Evolutionary conservation across 179 eudicot genomes (phyloP).

Genomic region (Actinidia chinensis): DNA sequence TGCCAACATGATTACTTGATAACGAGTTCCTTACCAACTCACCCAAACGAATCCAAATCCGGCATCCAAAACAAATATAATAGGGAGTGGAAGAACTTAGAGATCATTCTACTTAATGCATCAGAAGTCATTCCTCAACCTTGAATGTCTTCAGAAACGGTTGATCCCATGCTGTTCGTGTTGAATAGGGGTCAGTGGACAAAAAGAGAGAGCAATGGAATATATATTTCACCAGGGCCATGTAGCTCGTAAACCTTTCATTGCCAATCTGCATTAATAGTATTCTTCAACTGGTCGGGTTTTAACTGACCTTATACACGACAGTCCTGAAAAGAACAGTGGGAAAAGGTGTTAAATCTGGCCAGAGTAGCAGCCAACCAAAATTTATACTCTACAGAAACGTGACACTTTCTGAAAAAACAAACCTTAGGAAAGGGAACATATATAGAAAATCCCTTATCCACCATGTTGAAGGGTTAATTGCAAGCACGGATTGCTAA

Average conservation of each 20-base stretch:
- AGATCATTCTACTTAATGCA: constrained; percentile 99
- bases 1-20: constrained; percentile 72
- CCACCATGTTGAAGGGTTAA: constrained; percentile 92
- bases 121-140: constrained; percentile 99
- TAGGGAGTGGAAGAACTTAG: constrained; percentile 99
- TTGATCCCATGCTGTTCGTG: constrained; percentile 90
- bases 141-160: constrained; percentile 88
- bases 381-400: neutral
- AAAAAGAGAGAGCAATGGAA: constrained; percentile 50
- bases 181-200: constrained; percentile 74
- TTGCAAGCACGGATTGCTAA: constrained; percentile 94
- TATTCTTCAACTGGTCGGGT: constrained; percentile 88
- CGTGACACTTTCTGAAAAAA: neutral
- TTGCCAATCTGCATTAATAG: constrained; percentile 88
- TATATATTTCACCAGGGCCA: constrained; percentile 99
- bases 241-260: constrained; percentile 99
- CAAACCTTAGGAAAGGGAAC: constrained; percentile 91
- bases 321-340: constrained; percentile 65
- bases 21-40: constrained; percentile 87
- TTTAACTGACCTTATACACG: constrained; percentile 98
- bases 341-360: constrained; percentile 4
- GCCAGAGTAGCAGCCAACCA: neutral
- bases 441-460: constrained; percentile 85
- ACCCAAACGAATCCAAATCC: constrained; percentile 78
- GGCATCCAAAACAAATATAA: constrained; percentile 74